A percentile compares a stretch with the other conserved stretches of the same genome.
Conservation (phyloP, 2,329 filamentous ascomycete genomes). For the Aspergillus eucalypticola region DNA sequence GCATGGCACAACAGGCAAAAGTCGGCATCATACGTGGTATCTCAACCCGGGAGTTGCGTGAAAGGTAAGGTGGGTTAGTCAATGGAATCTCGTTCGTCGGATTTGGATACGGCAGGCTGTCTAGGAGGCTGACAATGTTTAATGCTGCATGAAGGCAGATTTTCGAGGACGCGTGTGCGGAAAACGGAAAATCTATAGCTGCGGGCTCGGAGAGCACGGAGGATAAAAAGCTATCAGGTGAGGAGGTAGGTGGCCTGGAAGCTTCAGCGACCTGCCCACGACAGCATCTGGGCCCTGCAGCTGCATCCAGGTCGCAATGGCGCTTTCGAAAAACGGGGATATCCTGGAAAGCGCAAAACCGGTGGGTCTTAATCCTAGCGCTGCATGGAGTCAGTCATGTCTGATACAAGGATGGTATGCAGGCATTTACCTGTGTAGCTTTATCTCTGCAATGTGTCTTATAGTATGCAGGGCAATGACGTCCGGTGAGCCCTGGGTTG, state of each 20-base stretch:
- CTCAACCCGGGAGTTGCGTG: constrained; percentile 5
- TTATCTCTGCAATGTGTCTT: constrained; percentile 29
- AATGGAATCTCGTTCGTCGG: constrained; percentile 13
- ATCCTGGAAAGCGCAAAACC: constrained; percentile 33
- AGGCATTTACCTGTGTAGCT: constrained; percentile 23
- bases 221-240: neutral
- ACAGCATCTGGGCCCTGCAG: neutral
- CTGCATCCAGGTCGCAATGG: constrained; percentile 4
- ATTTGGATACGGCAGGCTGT: constrained; percentile 27
- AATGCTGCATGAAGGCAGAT: constrained; percentile 31
- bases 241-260: neutral
- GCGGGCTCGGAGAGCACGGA: neutral
- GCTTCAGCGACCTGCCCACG: neutral
- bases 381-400: constrained; percentile 14
- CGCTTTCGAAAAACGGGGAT: constrained; percentile 18
- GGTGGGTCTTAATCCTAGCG: constrained; percentile 33
- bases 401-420: neutral
- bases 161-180: constrained; percentile 27
- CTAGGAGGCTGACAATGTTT: constrained; percentile 28
- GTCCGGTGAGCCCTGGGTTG: constrained; percentile 19
- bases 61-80: constrained; percentile 1
- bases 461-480: constrained; percentile 23
- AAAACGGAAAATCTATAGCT: constrained; percentile 21
- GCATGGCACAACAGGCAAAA: constrained; percentile 26
- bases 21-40: constrained; percentile 30